Base-by-base conservation (phyloP, 257 asterid species). In the Petunia secreta region DNA sequence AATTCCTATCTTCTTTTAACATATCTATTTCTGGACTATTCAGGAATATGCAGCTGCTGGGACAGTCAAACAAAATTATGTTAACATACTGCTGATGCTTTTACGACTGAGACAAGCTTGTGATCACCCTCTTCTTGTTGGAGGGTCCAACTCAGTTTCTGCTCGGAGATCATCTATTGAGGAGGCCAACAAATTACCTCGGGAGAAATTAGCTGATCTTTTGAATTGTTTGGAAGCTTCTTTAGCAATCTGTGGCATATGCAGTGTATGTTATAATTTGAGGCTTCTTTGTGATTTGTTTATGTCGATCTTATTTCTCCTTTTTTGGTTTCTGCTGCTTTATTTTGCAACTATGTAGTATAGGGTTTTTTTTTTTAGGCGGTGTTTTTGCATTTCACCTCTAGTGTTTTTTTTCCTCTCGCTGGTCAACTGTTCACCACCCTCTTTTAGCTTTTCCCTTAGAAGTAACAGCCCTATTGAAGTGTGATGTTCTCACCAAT, bases 11-110 rank as follows among this genome's bases (percentile, higher is more conserved):
- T 36, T 75, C 38, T 65, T 40, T 84, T 80, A 85, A 78, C 73
- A 11, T 77, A 75, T 54, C 10, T 37, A 79, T 52, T 83, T 75
- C 59, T 84, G 76, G 50, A 63, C 80, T 65, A 73, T 83, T 71
- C 63, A 96, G 99, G 97, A 92, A 91, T 96, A 94, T 78, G 98
- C 96, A 64, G 98, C 97, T 77, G 97, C 97, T 68, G 99, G 99
- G 82, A 96, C 99, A 60, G 95, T 96, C 50, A 92, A 92, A 85
- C 96, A 96, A 87, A 96, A 96, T 83, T 96, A 96, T 86, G 92
- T 96, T 58, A 94, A 96, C 86, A 96, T 96, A 80, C 82, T 96
- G 40, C 81, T 96, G 87, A 91, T 96, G 99, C 99, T 96, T 87
- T 83, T 96, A 87, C 92, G 98, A 74, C 95, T 96, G 83, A 90